Evolutionary conservation across 495 filamentous ascomycete species (phyloP), one percentile per base, ranked within the genome.

Genomic region (Ascobolus immersus): DNA sequence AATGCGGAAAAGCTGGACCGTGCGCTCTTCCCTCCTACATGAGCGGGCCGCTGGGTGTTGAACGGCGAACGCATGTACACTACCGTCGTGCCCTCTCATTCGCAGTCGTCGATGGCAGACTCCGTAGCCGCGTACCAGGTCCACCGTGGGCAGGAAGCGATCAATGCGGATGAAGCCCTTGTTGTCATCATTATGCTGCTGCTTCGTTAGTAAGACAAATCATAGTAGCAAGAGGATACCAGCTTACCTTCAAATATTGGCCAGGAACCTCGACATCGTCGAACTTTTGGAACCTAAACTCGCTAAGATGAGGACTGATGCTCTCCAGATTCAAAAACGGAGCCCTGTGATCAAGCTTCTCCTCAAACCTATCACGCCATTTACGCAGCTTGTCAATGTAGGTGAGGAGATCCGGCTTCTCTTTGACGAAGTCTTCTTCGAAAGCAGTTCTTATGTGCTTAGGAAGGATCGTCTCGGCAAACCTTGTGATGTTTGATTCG

Each of bases 221-320:
- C 27, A 28, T 19, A 37, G 14, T 11, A 11, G 12, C 14, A 22
- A n/a, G 11, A 23, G 8, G 22, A 20, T n/a, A 6, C 17, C 6
- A 31, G 14, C 36, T 33, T 38, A 41, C 39, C 11, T 46, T 15
- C 14, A 99, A 59, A 49, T 99, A 99, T 52, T 99, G 89, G 2
- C 89, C 89, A 1, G 89, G 89, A 28, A 99, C 70, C 54, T 99
- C 89, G 27, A 99, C 84, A 40, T 94, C 89, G 50, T 99, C 89
- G 42, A 94, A 92, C 49, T 92, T 93, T 47, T 80, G 71, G 58
- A 91, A 94, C 29, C 77, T 64, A 58, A 94, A 94, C 49, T 94
- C 89, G 56, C 78, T 92, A 28, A 99, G 66, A 44, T 86, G 75
- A 14, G 74, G 74, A 17, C 78, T 89, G 49, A 73, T 86, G 19